Percentiles rank a stretch among this genome's conserved stretches.
These are phyloP conservation scores for Karstenula rhodostoma DNA, from an alignment of 2,329 filamentous ascomycete species.

Conservation along the genomic window DNA sequence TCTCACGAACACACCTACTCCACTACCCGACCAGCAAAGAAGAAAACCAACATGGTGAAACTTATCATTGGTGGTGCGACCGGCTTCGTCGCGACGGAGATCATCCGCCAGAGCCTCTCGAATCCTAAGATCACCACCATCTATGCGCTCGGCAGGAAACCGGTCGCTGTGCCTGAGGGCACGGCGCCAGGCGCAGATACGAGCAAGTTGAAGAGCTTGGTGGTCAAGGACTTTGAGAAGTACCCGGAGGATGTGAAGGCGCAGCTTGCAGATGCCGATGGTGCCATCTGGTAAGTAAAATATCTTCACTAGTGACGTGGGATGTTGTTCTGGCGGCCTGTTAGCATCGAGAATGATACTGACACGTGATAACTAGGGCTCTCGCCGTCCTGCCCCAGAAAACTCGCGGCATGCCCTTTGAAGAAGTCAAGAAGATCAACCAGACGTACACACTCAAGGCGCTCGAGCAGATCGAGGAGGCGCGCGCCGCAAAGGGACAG, in stretches of 20 bases:
- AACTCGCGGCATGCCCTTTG: constrained; percentile 6
- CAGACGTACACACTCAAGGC: constrained; percentile 12
- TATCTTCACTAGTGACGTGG: background rate
- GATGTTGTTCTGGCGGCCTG: background rate
- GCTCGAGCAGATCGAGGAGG: constrained; percentile 11
- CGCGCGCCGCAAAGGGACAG: background rate
- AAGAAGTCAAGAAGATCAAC: constrained; percentile 13
- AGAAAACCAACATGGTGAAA: constrained; percentile 11
- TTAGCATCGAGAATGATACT: background rate
- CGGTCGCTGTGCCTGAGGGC: constrained; percentile 1
- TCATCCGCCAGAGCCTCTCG: constrained; percentile 10
- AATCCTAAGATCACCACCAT: constrained; percentile 12
- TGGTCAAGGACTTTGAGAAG: constrained; percentile 13
- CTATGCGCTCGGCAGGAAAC: constrained; percentile 9
- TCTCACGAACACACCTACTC: background rate
- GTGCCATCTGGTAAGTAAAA: constrained; percentile 5
- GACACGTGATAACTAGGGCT: constrained; percentile 2
- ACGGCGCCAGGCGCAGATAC: constrained; percentile 5
- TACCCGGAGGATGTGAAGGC: constrained; percentile 17
- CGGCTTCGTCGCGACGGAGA: constrained; percentile 9
- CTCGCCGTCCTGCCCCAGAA: constrained; percentile 12
- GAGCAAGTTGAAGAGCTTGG: constrained; percentile 15
- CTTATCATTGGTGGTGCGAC: constrained; percentile 16
- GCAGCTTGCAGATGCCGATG: constrained; percentile 17
- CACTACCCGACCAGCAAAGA: background rate